A percentile compares a stretch with the other conserved stretches of the same genome.
Evolutionary conservation across 208 protist genomes (phyloP).

Genomic region (Leptomonas seymouri): DNA sequence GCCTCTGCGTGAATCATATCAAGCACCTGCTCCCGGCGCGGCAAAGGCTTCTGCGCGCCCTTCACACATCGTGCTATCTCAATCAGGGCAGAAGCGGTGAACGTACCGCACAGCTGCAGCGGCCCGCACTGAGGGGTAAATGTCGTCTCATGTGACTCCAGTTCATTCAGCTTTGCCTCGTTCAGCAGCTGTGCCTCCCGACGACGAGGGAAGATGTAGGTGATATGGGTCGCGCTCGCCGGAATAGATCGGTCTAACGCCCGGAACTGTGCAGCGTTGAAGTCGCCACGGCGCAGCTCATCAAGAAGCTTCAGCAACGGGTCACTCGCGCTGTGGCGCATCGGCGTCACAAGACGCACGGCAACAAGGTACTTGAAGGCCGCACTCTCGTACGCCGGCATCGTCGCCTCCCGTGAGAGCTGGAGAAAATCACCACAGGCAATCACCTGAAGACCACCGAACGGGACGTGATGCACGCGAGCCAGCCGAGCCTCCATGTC

Average conservation of each 20-base stretch:
- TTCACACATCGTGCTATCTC: slow-evolving; percentile 31
- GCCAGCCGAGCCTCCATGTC: slow-evolving; percentile 82
- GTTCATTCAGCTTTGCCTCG: slow-evolving; percentile 65
- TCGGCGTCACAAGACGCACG: slow-evolving; percentile 75
- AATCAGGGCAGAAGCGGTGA: slow-evolving; percentile 63
- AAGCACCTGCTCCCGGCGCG: slow-evolving; percentile 40
- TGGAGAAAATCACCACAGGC: slow-evolving; percentile 94
- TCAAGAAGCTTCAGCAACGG: slow-evolving; percentile 62
- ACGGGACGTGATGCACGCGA: slow-evolving; percentile 60
- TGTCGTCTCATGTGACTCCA: slow-evolving; percentile 60
- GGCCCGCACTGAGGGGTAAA: slow-evolving; percentile 80
- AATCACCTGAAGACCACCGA: slow-evolving; percentile 93
- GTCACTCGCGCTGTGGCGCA: slow-evolving; percentile 69
- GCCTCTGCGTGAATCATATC: slow-evolving; percentile 34
- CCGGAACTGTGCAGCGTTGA: slow-evolving; percentile 45
- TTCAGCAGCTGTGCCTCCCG: slow-evolving; percentile 80
- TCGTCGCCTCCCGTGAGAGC: slow-evolving; percentile 55
- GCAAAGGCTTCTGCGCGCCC: slow-evolving; percentile 21
- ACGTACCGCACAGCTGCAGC: slow-evolving; percentile 68
- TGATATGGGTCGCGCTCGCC: slow-evolving; percentile 51
- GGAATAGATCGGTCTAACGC: slow-evolving; percentile 65
- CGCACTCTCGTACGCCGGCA: slow-evolving; percentile 60
- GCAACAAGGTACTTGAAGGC: slow-evolving; percentile 63
- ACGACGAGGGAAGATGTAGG: slow-evolving; percentile 83
- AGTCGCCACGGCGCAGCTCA: slow-evolving; percentile 62